Base-by-base conservation (phyloP, 768 basidiomycete genomes). In the Favolaschia claudopus region DNA sequence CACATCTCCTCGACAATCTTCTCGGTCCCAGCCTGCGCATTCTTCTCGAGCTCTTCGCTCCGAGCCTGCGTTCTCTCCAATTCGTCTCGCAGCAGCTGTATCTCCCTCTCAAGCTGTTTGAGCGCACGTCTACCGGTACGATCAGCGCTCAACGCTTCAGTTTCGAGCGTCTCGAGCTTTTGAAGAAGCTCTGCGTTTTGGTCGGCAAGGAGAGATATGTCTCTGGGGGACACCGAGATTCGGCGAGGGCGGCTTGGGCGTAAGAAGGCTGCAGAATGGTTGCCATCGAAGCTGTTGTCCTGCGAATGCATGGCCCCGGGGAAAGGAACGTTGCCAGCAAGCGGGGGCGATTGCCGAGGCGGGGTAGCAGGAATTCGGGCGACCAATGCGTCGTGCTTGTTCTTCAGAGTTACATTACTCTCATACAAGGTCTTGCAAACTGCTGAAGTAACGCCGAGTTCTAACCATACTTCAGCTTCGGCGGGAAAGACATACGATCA, bases 111-210 rank as follows among this genome's bases (percentile, higher is more conserved):
- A 48, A 96, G 72, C 68, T 81, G 81, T 38, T 87, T 85, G 19
- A 96, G 77, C 64, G 85, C 87, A 31, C 85, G 82, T 57, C 88
- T 82, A 12, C 93, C 91, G 1, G 81, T 78, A 33, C 82, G 82
- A 64, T 95, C 92, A 2, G 88, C 80, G 39, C 82, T 82, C 12
- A 72, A 72, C 15, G 92, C 86, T 58, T 94, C 92, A 1, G 80
- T 72, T 69, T 95, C 90, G 10, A 95, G 81, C 58, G 82, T 82
- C 72, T 93, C 89, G 6, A 95, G 80, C 63, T 92, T 92, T 24
- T 81, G 74, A 5, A 91, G 74, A 15, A 95, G 86, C 62, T 95
- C 92, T 0, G 88, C 85, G 66, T 95, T 95, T 74, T 95, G 92
- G 67, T 92, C 90, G 1, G 90, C 84, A 37, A 95, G 84, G 8